Conservation (phyloP, 176 grass and related monocot genomes). For the Puya raimondii region DNA sequence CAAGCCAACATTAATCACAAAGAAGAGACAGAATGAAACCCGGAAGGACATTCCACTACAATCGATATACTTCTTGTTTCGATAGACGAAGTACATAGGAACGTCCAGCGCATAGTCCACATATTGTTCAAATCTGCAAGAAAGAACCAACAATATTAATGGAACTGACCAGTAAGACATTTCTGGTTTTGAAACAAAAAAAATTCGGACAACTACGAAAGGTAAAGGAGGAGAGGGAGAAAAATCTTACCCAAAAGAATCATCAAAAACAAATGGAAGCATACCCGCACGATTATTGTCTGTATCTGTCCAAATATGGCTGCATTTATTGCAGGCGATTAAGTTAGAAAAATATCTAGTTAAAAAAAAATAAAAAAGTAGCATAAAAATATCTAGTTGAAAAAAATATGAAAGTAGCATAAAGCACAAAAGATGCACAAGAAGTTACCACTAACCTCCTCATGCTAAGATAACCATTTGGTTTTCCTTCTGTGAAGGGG, state of each 20-base stretch:
- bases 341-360: constrained; percentile 17
- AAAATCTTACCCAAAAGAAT: constrained; percentile 66
- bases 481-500: constrained; percentile 97
- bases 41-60: constrained; percentile 92
- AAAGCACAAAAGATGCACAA: neutral
- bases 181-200: neutral
- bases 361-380: neutral
- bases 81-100: constrained; percentile 97
- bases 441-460: constrained; percentile 49
- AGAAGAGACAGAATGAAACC: constrained; percentile 46
- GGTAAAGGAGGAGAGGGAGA: neutral
- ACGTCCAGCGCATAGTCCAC: constrained; percentile 94
- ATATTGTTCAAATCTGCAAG: constrained; percentile 80
- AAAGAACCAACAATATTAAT: constrained; percentile 5
- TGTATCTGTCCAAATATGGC: constrained; percentile 97
- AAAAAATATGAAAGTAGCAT: constrained; percentile 1
- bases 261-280: constrained; percentile 94
- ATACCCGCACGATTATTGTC: constrained; percentile 96
- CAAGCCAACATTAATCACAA: constrained; percentile 10
- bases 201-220: neutral
- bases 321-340: constrained; percentile 24
- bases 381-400: neutral
- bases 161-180: constrained; percentile 11
- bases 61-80: constrained; percentile 89
- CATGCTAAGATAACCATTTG: constrained; percentile 97